A percentile compares a stretch with the other conserved stretches of the same genome.
Conservation (phyloP, 805 yeast species). For the Candida dajiaensis region DNA sequence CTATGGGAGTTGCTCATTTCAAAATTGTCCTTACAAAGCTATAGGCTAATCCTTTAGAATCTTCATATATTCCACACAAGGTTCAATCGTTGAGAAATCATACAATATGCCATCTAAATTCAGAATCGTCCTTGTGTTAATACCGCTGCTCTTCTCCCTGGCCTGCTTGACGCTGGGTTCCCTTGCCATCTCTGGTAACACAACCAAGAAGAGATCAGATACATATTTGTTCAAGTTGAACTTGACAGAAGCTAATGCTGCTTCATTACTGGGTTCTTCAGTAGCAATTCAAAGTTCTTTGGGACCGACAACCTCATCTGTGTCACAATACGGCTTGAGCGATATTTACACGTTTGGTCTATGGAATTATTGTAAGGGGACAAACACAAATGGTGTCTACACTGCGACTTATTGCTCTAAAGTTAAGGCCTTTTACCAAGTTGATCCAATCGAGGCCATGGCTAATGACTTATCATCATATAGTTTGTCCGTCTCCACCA, state of each 20-base stretch:
- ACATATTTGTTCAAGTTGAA: slow-evolving; percentile 42
- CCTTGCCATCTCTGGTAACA: slow-evolving; percentile 45
- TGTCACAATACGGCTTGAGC: slow-evolving; percentile 28
- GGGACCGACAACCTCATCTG: background rate
- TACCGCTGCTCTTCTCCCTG: slow-evolving; percentile 29
- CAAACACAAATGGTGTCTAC: slow-evolving; percentile 12
- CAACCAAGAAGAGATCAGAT: slow-evolving; percentile 38
- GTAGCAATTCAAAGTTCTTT: background rate
- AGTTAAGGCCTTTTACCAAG: slow-evolving; percentile 48
- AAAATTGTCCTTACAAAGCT: no score
- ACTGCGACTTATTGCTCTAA: slow-evolving; percentile 44
- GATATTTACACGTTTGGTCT: slow-evolving; percentile 49
- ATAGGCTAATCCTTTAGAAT: no score
- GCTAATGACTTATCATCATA: slow-evolving; percentile 19
- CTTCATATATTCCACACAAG: no score
- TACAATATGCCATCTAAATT: slow-evolving; percentile 19
- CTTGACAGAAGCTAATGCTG: slow-evolving; percentile 24
- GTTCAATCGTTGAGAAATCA: background rate
- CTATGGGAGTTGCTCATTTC: no score
- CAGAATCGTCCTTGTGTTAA: slow-evolving; percentile 21
- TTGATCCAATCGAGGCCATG: slow-evolving; percentile 42
- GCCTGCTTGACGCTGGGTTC: slow-evolving; percentile 42
- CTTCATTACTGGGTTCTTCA: slow-evolving; percentile 7
- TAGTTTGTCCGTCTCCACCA: slow-evolving; percentile 42
- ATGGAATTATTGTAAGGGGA: slow-evolving; percentile 60